These are phyloP conservation scores for Scedosporium dehoogii DNA, from an alignment of 2,329 filamentous ascomycete genomes.

Conservation along the genomic window DNA sequence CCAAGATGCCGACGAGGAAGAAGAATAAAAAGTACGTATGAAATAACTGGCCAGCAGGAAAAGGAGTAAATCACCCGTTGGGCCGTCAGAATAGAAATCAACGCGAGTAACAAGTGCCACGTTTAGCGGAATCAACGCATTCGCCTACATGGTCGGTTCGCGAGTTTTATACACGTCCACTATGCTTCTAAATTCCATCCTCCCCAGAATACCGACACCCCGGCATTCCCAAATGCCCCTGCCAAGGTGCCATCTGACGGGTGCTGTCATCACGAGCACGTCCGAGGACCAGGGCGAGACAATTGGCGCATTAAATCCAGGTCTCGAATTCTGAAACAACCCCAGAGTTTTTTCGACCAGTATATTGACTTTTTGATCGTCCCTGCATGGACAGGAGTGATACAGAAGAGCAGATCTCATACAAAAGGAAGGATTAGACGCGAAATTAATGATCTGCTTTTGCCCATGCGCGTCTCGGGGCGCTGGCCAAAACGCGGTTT, in stretches of 20 bases:
- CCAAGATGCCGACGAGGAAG: neutral
- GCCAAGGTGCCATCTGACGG: neutral
- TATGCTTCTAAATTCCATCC: neutral
- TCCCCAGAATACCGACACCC: neutral
- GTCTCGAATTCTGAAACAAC: neutral
- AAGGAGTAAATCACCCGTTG: conserved; percentile 2
- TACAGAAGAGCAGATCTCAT: too few species aligned
- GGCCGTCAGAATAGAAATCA: neutral
- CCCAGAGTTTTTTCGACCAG: too few species aligned
- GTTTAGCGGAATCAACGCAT: neutral
- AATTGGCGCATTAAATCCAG: neutral
- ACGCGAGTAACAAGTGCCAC: neutral
- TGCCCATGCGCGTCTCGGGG: too few species aligned
- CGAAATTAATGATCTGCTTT: too few species aligned
- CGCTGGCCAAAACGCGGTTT: too few species aligned
- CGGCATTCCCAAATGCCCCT: neutral
- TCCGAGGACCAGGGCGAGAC: neutral
- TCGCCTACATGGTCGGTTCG: neutral
- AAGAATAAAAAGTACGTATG: neutral
- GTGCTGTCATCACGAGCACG: neutral
- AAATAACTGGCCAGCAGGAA: conserved; percentile 10
- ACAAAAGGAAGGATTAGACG: too few species aligned
- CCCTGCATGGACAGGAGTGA: too few species aligned
- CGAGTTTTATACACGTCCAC: neutral
- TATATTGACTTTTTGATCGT: too few species aligned